Base-by-base conservation (phyloP, 2,329 filamentous ascomycete genomes). In the Colletotrichum endophyticum region DNA sequence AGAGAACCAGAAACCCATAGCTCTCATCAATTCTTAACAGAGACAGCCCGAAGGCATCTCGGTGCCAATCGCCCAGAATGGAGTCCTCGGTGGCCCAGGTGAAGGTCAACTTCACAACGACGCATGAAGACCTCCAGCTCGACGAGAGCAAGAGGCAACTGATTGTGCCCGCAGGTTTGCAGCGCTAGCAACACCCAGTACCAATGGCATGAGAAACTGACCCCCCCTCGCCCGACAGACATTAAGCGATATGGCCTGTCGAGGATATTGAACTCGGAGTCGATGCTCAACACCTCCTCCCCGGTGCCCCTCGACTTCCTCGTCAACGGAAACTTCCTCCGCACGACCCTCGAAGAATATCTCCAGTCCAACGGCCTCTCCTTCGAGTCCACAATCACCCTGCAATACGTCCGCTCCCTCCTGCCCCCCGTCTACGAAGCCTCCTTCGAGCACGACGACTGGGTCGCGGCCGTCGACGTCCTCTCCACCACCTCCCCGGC, bases 401-500 rank as follows among this genome's bases (percentile, higher is more conserved):
- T 99, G 73, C 96, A 99, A 88, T 99, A 99, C 85, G 95, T 98
- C 44, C 94, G 96, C 81, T 97, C 96, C 78, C 88, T 98, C 80
- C 92, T 98, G 76, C 97, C 97, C 9, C 97, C 97, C 22, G 90
- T 95, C 44, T 96, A 97, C 84, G 93, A 98, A 80, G 94, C 96
- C 15, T 97, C 95, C 82, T 99, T 98, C 84, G 94, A 98, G 87
- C 96, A 99, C 84, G 96, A 99, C 82, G 97, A 99, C 85, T 99
- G 97, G 97, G 95, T 99, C 66, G 95, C 95, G 83, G 91, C 92
- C 30, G 92, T 99, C 30, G 96, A 98, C 84, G 91, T 98, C 6
- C 88, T 98, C 28, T 96, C 95, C 0, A 84, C 86, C 16, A 92
- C 90, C 15, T 94, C 94, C 3, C 86, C 88, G 8, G 91, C 92